Conservation (phyloP, 805 yeast species). For the Candida wancherniae region DNA sequence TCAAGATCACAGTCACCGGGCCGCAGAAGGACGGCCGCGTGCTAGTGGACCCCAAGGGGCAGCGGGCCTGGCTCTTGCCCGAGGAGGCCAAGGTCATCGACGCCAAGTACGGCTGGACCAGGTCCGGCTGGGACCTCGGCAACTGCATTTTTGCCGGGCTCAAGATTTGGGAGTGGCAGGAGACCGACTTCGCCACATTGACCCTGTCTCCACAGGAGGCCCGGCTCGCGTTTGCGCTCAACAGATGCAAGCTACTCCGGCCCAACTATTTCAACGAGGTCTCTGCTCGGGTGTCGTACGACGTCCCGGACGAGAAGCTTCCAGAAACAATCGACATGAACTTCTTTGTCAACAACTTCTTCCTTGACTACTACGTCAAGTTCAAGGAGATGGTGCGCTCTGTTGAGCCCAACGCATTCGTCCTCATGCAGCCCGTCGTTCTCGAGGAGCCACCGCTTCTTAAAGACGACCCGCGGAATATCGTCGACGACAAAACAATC, state of each 20-base stretch:
- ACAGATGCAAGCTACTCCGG: slow-evolving; percentile 21
- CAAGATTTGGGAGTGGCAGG: slow-evolving; percentile 64
- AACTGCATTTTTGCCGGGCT: slow-evolving; percentile 77
- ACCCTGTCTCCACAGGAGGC: slow-evolving; percentile 25
- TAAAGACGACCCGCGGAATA: slow-evolving; percentile 39
- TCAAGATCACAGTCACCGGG: slow-evolving; percentile 69
- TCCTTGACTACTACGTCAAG: slow-evolving; percentile 54
- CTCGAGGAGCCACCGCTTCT: slow-evolving; percentile 70
- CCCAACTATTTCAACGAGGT: slow-evolving; percentile 33
- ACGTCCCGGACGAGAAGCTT: slow-evolving; percentile 28
- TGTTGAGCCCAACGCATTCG: slow-evolving; percentile 41
- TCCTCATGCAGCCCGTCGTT: slow-evolving; percentile 79
- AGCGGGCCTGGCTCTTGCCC: slow-evolving; percentile 60
- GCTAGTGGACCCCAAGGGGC: slow-evolving; percentile 62
- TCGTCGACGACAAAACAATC: slow-evolving; percentile 61
- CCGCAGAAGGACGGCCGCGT: slow-evolving; percentile 60
- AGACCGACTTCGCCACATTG: slow-evolving; percentile 19
- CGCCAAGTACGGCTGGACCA: slow-evolving; percentile 61
- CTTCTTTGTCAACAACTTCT: slow-evolving; percentile 60
- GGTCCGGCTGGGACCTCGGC: slow-evolving; percentile 68
- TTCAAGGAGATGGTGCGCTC: slow-evolving; percentile 48
- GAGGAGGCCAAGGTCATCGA: slow-evolving; percentile 46
- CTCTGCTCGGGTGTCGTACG: slow-evolving; percentile 9
- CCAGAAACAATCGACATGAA: slow-evolving; percentile 38
- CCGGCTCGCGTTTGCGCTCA: slow-evolving; percentile 17